Base-by-base conservation (phyloP, 345 rosid species). In the Reutealis trisperma region DNA sequence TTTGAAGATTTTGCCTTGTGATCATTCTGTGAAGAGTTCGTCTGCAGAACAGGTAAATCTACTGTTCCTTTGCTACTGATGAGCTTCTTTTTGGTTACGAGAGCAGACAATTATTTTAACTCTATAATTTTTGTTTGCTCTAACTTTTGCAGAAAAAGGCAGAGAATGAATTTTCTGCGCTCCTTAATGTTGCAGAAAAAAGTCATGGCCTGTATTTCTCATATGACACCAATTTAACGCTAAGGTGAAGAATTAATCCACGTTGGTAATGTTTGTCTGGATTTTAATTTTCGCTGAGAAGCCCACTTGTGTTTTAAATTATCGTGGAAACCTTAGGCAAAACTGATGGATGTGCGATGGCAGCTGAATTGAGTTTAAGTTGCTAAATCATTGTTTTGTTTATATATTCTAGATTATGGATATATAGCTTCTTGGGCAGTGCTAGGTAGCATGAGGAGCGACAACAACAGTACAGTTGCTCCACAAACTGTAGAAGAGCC, bases 121-220 rank as follows among this genome's bases (percentile, higher is more conserved):
- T 69, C 73, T 41, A 42, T 65, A 73, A 60, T 52, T 32, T 78
- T 79, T 16, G 5, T 78, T 79, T 16, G 5, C 66, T 6, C 65
- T 27, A 24, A 25, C 62, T 80, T 70, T 77, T 77, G 78, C 95
- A 96, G 99, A 92, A 87, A 90, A 96, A 87, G 86, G 69, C 85
- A 89, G 98, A 93, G 90, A 83, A 83, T 1, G 95, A 93, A 80
- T 96, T 93, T 83, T 87, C 91, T 58, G 80, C 57, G 69, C 88
- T 96, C 80, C 89, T 96, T 22, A 87, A 70, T 72, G 77, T 90
- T 44, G 97, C 97, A 18, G 98, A 96, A 87, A 78, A 47, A 83
- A 93, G 97, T 72, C 66, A 81, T 62, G 99, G 98, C 82, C 91
- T 96, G 66, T 91, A 80, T 82, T 93, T 93, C 87, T 93, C 99